These are phyloP conservation scores for Gastrolobium villosum DNA, from an alignment of 306 rosid genomes.

Conservation along the genomic window DNA sequence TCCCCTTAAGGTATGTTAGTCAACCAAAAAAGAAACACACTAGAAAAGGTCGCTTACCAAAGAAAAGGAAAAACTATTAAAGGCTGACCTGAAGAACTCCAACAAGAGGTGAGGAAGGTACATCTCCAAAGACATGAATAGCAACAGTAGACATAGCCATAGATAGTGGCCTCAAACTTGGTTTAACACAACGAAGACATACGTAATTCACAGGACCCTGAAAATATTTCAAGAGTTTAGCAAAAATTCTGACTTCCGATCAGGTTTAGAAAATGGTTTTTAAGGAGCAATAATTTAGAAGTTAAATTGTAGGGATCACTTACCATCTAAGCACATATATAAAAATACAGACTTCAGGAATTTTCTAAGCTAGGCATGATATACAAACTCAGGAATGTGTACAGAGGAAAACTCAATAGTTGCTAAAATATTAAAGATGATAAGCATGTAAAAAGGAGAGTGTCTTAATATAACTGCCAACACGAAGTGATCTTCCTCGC, in stretches of 20 bases:
- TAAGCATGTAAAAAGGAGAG: slow-evolving; percentile 21
- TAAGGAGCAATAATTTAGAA: not conserved
- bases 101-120: slow-evolving; percentile 91
- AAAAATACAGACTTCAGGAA: not conserved
- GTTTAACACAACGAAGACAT: slow-evolving; percentile 75
- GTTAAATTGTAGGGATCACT: not conserved
- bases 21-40: not conserved
- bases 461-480: slow-evolving; percentile 35
- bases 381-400: slow-evolving; percentile 12
- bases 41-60: not conserved
- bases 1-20: not conserved
- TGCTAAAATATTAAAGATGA: not conserved
- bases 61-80: not conserved
- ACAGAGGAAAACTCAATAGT: slow-evolving; percentile 4
- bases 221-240: slow-evolving; percentile 25
- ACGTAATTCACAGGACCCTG: slow-evolving; percentile 90
- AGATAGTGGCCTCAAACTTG: slow-evolving; percentile 85
- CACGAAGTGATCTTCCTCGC: not conserved
- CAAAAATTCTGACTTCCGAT: slow-evolving; percentile 11
- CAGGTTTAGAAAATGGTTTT: slow-evolving; percentile 8
- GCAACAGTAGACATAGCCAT: slow-evolving; percentile 87
- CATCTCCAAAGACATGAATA: slow-evolving; percentile 90
- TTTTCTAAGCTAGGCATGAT: slow-evolving; percentile 8
- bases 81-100: slow-evolving; percentile 80
- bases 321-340: not conserved